A percentile compares a stretch with the other conserved stretches of the same genome.
Evolutionary conservation across 2,329 filamentous ascomycete genomes (phyloP).

Genomic region (Cadophora malorum): DNA sequence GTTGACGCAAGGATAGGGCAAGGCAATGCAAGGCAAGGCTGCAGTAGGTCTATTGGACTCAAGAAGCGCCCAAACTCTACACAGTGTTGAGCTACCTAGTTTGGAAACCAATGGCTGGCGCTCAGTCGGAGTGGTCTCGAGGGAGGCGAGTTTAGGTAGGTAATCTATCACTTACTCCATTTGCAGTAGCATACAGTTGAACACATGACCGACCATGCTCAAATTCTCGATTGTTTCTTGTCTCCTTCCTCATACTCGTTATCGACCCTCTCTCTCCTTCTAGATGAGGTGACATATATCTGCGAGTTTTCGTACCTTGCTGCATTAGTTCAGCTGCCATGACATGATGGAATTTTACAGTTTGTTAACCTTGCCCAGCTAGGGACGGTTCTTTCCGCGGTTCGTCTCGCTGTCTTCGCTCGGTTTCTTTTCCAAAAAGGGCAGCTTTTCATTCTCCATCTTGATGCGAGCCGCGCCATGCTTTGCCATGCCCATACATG

Average conservation of each 20-base stretch:
- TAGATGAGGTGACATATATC: not conserved
- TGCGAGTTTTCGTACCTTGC: constrained; percentile 1
- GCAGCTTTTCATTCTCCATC: not conserved
- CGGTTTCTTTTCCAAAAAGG: too few relatives aligned
- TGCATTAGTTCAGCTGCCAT: constrained; percentile 2
- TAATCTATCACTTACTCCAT: not conserved
- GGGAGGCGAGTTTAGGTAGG: not conserved
- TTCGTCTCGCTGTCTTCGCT: not conserved
- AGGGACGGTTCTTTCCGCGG: constrained; percentile 16
- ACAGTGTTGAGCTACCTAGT: not conserved
- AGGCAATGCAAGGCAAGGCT: not conserved
- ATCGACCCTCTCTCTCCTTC: not conserved
- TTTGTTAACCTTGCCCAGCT: constrained; percentile 1
- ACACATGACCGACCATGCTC: not conserved
- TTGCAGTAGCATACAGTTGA: not conserved
- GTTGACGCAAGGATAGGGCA: not conserved
- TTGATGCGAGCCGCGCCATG: not conserved
- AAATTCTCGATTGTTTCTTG: not conserved
- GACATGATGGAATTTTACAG: not conserved
- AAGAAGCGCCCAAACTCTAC: not conserved
- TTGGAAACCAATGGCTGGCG: too few relatives aligned
- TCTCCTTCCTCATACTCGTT: not conserved
- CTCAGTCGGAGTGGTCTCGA: not conserved
- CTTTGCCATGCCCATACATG: not conserved
- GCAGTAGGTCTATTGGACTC: not conserved